Evolutionary conservation across 306 rosid species (phyloP).

Genomic region (Argentina anserina): DNA sequence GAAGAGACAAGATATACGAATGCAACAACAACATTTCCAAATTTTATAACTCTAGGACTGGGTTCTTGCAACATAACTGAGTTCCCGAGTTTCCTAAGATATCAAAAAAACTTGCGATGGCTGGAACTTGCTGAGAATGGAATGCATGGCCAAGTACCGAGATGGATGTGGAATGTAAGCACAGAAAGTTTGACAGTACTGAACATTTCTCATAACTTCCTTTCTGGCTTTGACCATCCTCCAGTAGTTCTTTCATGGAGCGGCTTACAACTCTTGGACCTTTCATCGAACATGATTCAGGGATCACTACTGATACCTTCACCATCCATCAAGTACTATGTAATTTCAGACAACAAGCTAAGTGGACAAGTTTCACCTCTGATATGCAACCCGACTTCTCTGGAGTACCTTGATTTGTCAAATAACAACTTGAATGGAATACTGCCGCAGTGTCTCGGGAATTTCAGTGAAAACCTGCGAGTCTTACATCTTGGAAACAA

Average conservation of each 20-base stretch:
- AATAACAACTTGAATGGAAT: not conserved
- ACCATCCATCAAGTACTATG: not conserved
- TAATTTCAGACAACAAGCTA: not conserved
- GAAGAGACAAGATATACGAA: not conserved
- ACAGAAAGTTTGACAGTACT: not conserved
- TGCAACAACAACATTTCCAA: not conserved
- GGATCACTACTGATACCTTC: constrained; percentile 3
- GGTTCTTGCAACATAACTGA: not conserved
- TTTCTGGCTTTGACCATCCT: constrained; percentile 7
- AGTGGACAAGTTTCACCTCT: not conserved
- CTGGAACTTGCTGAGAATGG: not conserved
- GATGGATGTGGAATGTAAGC: constrained; percentile 8
- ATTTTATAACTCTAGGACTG: not conserved
- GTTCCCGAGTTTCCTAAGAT: constrained; percentile 3
- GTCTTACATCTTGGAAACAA: not conserved
- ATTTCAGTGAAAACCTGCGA: not conserved
- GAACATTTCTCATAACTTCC: not conserved
- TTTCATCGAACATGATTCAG: not conserved
- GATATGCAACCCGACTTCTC: not conserved
- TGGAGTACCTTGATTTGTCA: not conserved
- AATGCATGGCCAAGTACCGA: constrained; percentile 4
- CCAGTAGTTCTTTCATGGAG: not conserved
- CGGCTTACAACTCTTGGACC: not conserved
- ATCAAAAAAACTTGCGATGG: not conserved
- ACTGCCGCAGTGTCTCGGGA: not conserved